Percentiles rank a stretch among this genome's conserved stretches.
These are phyloP conservation scores for Physocladia obscura DNA, from an alignment of 192 early-diverging fungal genomes.

Conservation along the genomic window DNA sequence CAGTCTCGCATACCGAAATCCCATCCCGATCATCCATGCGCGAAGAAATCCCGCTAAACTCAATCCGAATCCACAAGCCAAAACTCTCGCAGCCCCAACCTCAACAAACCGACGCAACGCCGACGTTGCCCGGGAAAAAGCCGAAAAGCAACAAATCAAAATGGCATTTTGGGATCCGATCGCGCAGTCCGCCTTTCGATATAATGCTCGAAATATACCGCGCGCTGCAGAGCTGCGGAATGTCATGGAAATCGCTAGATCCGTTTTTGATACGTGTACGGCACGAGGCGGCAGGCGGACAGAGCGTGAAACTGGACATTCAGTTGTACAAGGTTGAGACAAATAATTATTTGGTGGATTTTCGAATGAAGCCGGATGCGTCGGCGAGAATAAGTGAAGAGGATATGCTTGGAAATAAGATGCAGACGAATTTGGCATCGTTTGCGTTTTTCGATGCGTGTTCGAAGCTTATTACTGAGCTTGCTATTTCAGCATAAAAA, in stretches of 20 bases:
- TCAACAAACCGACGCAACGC: constrained; percentile 17
- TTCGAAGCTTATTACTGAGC: constrained; percentile 87
- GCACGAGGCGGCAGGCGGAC: constrained; percentile 25
- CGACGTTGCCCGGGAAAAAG: constrained; percentile 17
- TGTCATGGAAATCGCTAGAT: constrained; percentile 92
- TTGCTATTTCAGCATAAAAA: constrained; percentile 71
- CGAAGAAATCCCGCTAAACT: background rate
- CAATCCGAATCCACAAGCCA: background rate
- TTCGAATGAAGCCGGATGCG: constrained; percentile 68
- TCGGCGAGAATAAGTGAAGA: constrained; percentile 24
- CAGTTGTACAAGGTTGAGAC: constrained; percentile 91
- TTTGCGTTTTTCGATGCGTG: constrained; percentile 98
- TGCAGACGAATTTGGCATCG: constrained; percentile 45
- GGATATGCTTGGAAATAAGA: constrained; percentile 19
- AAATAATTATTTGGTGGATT: constrained; percentile 94
- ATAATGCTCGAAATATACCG: constrained; percentile 98
- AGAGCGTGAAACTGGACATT: constrained; percentile 86
- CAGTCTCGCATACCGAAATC: no score
- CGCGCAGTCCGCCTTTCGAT: constrained; percentile 83
- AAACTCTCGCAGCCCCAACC: background rate
- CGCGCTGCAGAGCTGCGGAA: constrained; percentile 82
- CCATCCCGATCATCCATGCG: constrained; percentile 19
- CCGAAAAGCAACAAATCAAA: constrained; percentile 72
- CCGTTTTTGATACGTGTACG: constrained; percentile 70
- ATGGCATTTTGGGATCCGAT: constrained; percentile 99